phyloP scores from a whole-genome alignment of 2,329 filamentous ascomycete genomes.

The Erysiphe pulchra region DNA sequence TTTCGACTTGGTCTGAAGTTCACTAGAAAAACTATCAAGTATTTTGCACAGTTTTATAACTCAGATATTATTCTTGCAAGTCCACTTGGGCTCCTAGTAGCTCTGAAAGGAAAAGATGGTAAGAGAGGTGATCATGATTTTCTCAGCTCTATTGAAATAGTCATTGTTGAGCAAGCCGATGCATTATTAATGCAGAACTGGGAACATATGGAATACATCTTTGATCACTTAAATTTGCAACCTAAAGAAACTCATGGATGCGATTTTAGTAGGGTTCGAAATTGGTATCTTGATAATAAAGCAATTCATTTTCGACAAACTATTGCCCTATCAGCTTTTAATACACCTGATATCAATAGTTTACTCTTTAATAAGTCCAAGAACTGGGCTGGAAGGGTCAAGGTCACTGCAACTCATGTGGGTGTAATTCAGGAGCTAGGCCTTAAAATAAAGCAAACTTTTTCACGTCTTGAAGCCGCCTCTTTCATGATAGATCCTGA shows the following conservation, averaged over 20 bases:
- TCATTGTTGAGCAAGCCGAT: constrained; percentile 77
- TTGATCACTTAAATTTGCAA: constrained; percentile 74
- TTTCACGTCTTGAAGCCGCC: constrained; percentile 56
- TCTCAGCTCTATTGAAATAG: constrained; percentile 74
- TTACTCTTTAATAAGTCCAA: constrained; percentile 51
- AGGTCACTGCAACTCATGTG: constrained; percentile 38
- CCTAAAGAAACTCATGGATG: constrained; percentile 76
- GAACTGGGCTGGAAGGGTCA: constrained; percentile 59
- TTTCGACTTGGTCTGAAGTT: constrained; percentile 93
- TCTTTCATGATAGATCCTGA: constrained; percentile 58
- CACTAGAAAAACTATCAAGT: constrained; percentile 84
- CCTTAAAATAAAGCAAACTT: constrained; percentile 58
- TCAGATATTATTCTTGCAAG: constrained; percentile 88
- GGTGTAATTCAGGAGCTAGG: constrained; percentile 51
- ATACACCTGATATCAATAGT: constrained; percentile 69
- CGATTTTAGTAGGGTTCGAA: constrained; percentile 73
- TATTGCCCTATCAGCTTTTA: constrained; percentile 53
- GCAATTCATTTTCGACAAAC: constrained; percentile 66
- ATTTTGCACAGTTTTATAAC: constrained; percentile 85
- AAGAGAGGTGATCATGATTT: constrained; percentile 67
- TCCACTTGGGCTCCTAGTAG: constrained; percentile 68
- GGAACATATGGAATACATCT: constrained; percentile 84
- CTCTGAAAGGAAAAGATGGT: constrained; percentile 48
- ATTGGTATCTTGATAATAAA: constrained; percentile 80
- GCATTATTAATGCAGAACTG: constrained; percentile 94